Evolutionary conservation across 129 eudicot species (phyloP).

Genomic region (Arctium lappa): DNA sequence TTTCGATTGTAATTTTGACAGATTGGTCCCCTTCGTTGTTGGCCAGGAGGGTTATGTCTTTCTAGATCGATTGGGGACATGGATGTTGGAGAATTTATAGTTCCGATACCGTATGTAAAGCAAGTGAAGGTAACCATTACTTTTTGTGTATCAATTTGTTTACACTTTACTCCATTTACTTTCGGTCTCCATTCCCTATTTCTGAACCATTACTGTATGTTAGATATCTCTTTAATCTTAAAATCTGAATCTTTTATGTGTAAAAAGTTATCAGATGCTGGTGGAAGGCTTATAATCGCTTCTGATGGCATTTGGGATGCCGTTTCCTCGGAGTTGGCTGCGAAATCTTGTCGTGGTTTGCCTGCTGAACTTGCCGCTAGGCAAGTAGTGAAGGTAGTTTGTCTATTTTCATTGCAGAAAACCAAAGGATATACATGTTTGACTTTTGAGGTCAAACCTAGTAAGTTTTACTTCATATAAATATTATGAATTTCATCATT

Average conservation of each 20-base stretch:
- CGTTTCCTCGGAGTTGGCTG: constrained; percentile 71
- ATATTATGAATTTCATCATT: not conserved
- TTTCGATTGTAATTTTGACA: constrained; percentile 20
- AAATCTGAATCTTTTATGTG: not conserved
- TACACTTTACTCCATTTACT: not conserved
- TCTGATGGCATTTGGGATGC: constrained; percentile 99
- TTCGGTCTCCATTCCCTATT: not conserved
- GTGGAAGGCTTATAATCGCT: constrained; percentile 94
- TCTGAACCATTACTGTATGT: not conserved
- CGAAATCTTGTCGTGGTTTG: constrained; percentile 85
- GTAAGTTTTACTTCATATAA: not conserved
- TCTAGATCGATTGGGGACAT: constrained; percentile 93
- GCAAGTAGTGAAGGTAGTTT: constrained; percentile 82
- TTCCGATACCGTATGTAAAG: constrained; percentile 88
- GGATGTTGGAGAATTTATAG: constrained; percentile 96
- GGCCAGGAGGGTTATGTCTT: constrained; percentile 99
- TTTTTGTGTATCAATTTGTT: not conserved
- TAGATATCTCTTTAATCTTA: not conserved
- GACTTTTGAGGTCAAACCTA: constrained; percentile 17
- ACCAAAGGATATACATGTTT: not conserved
- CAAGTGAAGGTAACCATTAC: constrained; percentile 74
- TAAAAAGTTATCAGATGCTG: constrained; percentile 66
- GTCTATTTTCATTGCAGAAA: not conserved
- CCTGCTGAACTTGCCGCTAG: constrained; percentile 96
- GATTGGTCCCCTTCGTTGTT: constrained; percentile 97